Evolutionary conservation across 2,329 filamentous ascomycete genomes (phyloP).

Genomic region (Neopestalotiopsis rosae): DNA sequence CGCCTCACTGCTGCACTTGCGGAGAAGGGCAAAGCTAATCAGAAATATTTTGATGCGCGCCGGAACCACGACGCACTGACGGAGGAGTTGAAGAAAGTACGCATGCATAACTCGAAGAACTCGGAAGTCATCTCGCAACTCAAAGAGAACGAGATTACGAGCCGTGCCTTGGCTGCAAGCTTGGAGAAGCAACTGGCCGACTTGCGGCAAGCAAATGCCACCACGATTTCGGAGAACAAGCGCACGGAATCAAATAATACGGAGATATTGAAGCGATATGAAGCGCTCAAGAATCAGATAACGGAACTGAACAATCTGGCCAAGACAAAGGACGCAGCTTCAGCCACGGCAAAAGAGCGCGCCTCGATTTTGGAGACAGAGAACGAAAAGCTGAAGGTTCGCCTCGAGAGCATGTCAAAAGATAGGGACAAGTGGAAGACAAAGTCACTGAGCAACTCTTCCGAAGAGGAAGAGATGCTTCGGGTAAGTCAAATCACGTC

Average conservation of each 20-base stretch:
- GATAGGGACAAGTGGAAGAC: constrained; percentile 85
- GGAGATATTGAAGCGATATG: constrained; percentile 73
- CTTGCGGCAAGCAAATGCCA: constrained; percentile 77
- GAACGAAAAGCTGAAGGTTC: constrained; percentile 78
- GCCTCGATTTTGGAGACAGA: constrained; percentile 73
- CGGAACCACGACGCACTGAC: constrained; percentile 90
- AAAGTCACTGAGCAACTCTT: constrained; percentile 81
- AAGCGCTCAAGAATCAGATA: constrained; percentile 77
- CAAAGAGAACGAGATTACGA: constrained; percentile 86
- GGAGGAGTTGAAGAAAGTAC: constrained; percentile 77
- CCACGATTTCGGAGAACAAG: constrained; percentile 74
- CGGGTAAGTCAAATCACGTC: constrained; percentile 67
- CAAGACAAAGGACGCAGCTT: constrained; percentile 73
- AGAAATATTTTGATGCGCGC: constrained; percentile 96
- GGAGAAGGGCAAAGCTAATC: constrained; percentile 95
- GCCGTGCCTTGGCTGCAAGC: constrained; percentile 77
- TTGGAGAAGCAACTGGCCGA: constrained; percentile 91
- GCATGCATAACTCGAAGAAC: constrained; percentile 85
- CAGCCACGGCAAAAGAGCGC: constrained; percentile 57
- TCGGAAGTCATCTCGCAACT: constrained; percentile 92
- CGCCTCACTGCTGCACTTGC: constrained; percentile 75
- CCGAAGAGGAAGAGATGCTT: constrained; percentile 83
- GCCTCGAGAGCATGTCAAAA: constrained; percentile 79
- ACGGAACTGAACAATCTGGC: constrained; percentile 76
- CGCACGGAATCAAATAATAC: constrained; percentile 73